Evolutionary conservation across 2,329 filamentous ascomycete genomes (phyloP).

Genomic region (Colletotrichum navitas): DNA sequence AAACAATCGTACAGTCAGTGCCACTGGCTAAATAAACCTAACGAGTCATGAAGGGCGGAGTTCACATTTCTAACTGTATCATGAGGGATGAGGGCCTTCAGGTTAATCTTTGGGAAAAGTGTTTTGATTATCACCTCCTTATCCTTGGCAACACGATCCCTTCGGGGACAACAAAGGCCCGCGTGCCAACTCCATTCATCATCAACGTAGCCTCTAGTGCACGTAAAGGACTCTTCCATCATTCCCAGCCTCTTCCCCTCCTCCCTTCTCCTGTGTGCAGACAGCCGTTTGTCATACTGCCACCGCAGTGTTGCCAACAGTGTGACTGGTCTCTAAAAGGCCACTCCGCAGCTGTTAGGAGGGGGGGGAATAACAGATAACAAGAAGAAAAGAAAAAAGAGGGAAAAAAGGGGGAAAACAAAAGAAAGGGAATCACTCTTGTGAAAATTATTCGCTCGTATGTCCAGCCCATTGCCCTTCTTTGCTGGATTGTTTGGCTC

Average conservation of each 20-base stretch:
- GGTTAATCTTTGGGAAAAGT: conserved; percentile 17
- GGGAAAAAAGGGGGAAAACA: neutral
- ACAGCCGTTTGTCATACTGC: conserved; percentile 8
- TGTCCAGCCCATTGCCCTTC: conserved; percentile 33
- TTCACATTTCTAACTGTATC: neutral
- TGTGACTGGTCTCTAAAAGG: conserved; percentile 6
- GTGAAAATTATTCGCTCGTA: conserved; percentile 41
- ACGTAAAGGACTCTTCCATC: conserved; percentile 31
- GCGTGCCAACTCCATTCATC: conserved; percentile 37
- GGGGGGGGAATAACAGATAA: neutral
- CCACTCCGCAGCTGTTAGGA: neutral
- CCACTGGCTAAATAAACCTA: neutral
- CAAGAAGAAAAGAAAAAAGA: neutral
- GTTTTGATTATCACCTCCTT: conserved; percentile 39
- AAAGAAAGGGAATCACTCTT: conserved; percentile 40
- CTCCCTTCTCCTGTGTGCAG: conserved; percentile 11
- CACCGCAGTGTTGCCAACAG: conserved; percentile 1
- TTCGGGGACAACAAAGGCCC: conserved; percentile 2
- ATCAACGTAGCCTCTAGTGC: conserved; percentile 35
- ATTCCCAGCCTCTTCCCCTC: conserved; percentile 2
- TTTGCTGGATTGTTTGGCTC: conserved; percentile 26
- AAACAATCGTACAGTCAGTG: neutral
- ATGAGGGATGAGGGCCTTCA: neutral
- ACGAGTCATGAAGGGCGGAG: neutral
- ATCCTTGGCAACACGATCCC: conserved; percentile 15